phyloP scores from a whole-genome alignment of 495 filamentous ascomycete genomes.

The Neurospora sp. region DNA sequence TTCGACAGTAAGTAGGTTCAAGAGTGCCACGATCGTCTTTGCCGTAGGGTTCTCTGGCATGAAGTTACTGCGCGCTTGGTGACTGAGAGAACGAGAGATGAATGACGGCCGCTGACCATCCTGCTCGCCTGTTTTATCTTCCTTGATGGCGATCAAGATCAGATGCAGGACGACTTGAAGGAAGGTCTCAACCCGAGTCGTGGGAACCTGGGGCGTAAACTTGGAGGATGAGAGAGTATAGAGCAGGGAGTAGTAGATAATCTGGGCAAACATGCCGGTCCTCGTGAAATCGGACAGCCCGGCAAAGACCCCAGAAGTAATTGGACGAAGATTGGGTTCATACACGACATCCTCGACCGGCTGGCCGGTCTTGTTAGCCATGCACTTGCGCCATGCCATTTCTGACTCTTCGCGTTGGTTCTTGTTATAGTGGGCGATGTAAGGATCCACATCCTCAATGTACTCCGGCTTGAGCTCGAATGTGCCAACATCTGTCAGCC shows the following conservation, averaged over 20 bases:
- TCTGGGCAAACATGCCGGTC: slow-evolving; percentile 78
- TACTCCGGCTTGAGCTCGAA: slow-evolving; percentile 85
- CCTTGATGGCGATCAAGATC: slow-evolving; percentile 67
- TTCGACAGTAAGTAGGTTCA: slow-evolving; percentile 64
- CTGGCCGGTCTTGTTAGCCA: slow-evolving; percentile 81
- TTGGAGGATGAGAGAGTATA: slow-evolving; percentile 59
- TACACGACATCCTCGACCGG: slow-evolving; percentile 78
- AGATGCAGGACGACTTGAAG: slow-evolving; percentile 85
- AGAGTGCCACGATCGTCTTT: slow-evolving; percentile 62
- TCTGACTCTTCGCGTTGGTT: slow-evolving; percentile 97
- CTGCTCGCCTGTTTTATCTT: slow-evolving; percentile 59
- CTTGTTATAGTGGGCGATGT: slow-evolving; percentile 87
- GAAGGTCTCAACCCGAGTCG: slow-evolving; percentile 80
- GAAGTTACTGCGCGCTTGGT: slow-evolving; percentile 45
- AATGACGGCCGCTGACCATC: slow-evolving; percentile 48
- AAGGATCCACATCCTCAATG: slow-evolving; percentile 81
- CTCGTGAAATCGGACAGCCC: slow-evolving; percentile 66
- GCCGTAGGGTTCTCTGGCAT: slow-evolving; percentile 34
- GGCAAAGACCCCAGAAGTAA: slow-evolving; percentile 65
- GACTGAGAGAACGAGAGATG: slow-evolving; percentile 54
- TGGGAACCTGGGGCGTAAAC: slow-evolving; percentile 59
- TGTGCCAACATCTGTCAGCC: slow-evolving; percentile 80
- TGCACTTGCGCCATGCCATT: slow-evolving; percentile 70
- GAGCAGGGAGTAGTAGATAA: slow-evolving; percentile 77
- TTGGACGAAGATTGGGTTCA: slow-evolving; percentile 75